Base-by-base conservation (phyloP, 75 land plant genomes). In the Sequoiadendron giganteum region DNA sequence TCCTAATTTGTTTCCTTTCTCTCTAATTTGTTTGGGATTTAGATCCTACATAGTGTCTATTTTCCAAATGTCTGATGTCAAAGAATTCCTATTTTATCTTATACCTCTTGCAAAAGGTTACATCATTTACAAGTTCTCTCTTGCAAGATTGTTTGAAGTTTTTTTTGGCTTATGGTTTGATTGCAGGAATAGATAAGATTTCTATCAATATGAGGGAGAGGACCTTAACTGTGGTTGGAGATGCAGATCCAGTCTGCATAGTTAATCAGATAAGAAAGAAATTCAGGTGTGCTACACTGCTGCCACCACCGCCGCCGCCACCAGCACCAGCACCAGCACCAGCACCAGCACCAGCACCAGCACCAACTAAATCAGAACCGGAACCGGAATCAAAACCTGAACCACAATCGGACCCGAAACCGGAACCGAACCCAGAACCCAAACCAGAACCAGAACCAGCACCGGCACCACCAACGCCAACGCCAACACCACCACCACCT, bases 121-220 rank as follows among this genome's bases (percentile, higher is more conserved):
- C 25, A 61, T 58, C 48, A 14, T 61, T 21, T 61, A 61, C 16
- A 61, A 61, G 15, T 36, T 34, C 38, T 78, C 19, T 15, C 42
- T 34, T 61, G 68, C 68, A 4, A 34, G 18, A 9, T 30, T 34
- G 80, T 78, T 39, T 36, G 18, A 39, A 36, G 80, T 78, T 78
- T 39, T 34, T 3, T 56, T 3, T 3, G 1, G 2, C 3, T 76
- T 18, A 76, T 30, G 36, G 5, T 76, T 76, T 28, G 28, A 78
- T 78, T 36, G 38, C 85, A 83, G 85, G 85, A 48, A 83, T 83
- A 42, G 55, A 83, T 83, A 19, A 3, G 85, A 19, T 83, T 42
- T 2, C 55, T 25, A 48, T 48, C 55, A 13, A n/a, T n/a, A 83
- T 83, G 85, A 2, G 25, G 18, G 54, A 83, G 3, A n/a, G 1